Conservation (phyloP, 805 yeast species). For the Metschnikowia peoriensis region DNA sequence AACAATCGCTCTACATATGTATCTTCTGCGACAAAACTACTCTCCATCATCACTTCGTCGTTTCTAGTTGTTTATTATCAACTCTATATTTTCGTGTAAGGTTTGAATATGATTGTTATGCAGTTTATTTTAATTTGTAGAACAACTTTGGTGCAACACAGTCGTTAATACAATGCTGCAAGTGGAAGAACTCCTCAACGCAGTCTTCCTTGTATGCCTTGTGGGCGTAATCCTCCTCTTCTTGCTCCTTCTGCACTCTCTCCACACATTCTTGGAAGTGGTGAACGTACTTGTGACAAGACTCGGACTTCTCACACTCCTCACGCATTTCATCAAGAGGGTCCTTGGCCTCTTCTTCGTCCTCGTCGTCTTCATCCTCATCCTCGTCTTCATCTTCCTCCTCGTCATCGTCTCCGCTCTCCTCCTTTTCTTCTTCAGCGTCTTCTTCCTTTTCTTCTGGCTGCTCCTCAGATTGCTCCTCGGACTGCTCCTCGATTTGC, state of each 20-base stretch:
- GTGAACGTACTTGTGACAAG: slow-evolving; percentile 73
- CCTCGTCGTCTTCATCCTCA: slow-evolving; percentile 47
- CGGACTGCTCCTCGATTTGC: slow-evolving; percentile 2
- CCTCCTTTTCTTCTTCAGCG: slow-evolving; percentile 35
- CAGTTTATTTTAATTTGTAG: slow-evolving; percentile 71
- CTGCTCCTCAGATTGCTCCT: slow-evolving; percentile 10
- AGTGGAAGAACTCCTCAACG: slow-evolving; percentile 96
- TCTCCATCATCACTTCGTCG: background rate
- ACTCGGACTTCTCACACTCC: slow-evolving; percentile 66
- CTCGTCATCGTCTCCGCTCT: slow-evolving; percentile 46
- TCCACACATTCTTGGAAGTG: slow-evolving; percentile 94
- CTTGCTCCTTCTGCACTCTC: slow-evolving; percentile 85
- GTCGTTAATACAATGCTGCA: slow-evolving; percentile 89
- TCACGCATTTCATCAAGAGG: slow-evolving; percentile 27
- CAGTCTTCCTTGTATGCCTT: slow-evolving; percentile 91
- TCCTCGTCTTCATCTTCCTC: slow-evolving; percentile 67
- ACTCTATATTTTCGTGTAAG: slow-evolving; percentile 11
- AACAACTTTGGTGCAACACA: slow-evolving; percentile 90
- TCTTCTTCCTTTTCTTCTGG: slow-evolving; percentile 22
- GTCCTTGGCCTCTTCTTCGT: slow-evolving; percentile 18
- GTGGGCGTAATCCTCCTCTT: slow-evolving; percentile 80
- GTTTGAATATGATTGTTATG: slow-evolving; percentile 15
- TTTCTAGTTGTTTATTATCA: slow-evolving; percentile 12
- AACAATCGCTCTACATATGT: too few species aligned
- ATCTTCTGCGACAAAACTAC: too few species aligned